Evolutionary conservation across 768 basidiomycete species (phyloP), one percentile per base, ranked within the genome.

Genomic region (Lentinus brumalis): DNA sequence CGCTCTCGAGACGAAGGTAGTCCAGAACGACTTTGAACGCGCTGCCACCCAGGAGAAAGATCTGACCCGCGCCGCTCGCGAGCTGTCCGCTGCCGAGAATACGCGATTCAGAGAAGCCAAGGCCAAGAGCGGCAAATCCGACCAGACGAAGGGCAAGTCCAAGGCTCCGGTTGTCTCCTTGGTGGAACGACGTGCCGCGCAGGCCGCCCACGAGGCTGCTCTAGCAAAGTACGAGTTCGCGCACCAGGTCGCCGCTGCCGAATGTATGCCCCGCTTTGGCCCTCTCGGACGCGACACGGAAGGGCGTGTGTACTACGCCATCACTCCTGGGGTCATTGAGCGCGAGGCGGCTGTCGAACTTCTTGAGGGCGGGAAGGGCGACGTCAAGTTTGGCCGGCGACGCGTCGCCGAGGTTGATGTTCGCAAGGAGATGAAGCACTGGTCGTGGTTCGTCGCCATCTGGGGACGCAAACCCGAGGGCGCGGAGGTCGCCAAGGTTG

Each of bases 381-480:
- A 79, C 66, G 58, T 73, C 55, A 62, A 71, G 72, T 59, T 81
- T 73, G 68, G 81, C 71, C 67, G 81, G 75, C 67, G 76, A 71
- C 31, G 76, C 70, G 30, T 74, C 72, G 32, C 78, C 29, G 67
- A 78, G 8, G 72, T 75, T 32, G 83, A 83, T 14, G 83, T 86
- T n/a, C 76, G 85, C n/a, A 70, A 71, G 21, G 73, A 76, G 38
- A 72, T 87, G 71, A 80, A 71, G 59, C 79, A 82, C 35, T 94
- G 91, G 91, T 78, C 84, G 1, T 91, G 87, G 87, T 88, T 90
- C 70, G 67, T 94, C n/a, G 85, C 82, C 4, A 88, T 91, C 1
- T 89, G 85, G 82, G 91, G 91, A 1, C 82, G 73, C 72, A 81
- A 75, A 61, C 84, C 86, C 0, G 63, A 70, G 18, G 67, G 61